Percentiles rank a stretch among this genome's conserved stretches.
Conservation (phyloP, 352 stramenopile genomes). For the Sclerospora graminicola region DNA sequence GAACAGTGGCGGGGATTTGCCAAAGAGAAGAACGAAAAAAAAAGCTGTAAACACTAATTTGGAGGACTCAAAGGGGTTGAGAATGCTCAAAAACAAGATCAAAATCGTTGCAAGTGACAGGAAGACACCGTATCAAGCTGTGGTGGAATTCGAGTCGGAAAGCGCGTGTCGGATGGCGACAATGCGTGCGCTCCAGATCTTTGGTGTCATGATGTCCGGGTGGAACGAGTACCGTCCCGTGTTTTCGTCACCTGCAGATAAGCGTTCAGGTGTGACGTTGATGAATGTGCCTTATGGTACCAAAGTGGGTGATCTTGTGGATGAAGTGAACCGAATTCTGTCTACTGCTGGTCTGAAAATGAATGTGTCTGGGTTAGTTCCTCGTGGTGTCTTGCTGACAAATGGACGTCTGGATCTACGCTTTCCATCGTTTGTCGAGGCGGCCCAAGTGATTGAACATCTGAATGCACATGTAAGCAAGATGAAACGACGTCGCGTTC, state of each 20-base stretch:
- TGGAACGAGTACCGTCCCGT: constrained; percentile 77
- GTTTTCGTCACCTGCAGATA: constrained; percentile 44
- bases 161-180: constrained; percentile 40
- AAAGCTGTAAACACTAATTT: constrained; percentile 31
- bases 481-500: constrained; percentile 44
- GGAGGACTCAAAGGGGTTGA: constrained; percentile 2
- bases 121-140: constrained; percentile 56
- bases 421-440: constrained; percentile 62
- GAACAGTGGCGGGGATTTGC: constrained; percentile 5
- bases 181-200: constrained; percentile 76
- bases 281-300: constrained; percentile 76
- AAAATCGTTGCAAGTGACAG: constrained; percentile 71
- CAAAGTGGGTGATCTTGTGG: constrained; percentile 41
- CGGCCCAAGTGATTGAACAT: constrained; percentile 61
- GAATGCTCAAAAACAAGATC: constrained; percentile 30
- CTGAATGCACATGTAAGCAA: constrained; percentile 36
- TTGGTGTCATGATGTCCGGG: constrained; percentile 80
- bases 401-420: constrained; percentile 68
- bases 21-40: constrained; percentile 22
- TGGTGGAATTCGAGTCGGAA: constrained; percentile 65
- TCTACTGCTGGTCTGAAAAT: constrained; percentile 34
- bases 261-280: constrained; percentile 48
- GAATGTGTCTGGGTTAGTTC: constrained; percentile 41
- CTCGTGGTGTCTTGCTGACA: constrained; percentile 52
- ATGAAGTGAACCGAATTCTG: constrained; percentile 50